Percentiles rank a stretch among this genome's conserved stretches.
These are phyloP conservation scores for Yarrowia hollandica DNA, from an alignment of 805 yeast species.

Conservation along the genomic window DNA sequence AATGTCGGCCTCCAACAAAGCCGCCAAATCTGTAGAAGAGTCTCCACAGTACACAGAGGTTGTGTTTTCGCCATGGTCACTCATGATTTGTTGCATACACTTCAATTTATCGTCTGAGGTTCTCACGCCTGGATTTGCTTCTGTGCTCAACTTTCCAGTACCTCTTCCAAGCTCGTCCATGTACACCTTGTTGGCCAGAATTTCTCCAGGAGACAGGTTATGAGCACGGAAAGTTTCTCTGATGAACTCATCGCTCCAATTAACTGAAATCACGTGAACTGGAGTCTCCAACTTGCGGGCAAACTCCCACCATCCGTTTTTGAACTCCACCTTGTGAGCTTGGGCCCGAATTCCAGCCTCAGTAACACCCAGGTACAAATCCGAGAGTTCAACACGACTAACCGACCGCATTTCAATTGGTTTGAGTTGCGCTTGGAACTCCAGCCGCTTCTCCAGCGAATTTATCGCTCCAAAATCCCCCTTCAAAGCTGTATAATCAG, in stretches of 20 bases:
- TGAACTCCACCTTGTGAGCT: constrained; percentile 44
- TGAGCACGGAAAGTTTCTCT: constrained; percentile 37
- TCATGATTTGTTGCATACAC: constrained; percentile 34
- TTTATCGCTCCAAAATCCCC: constrained; percentile 40
- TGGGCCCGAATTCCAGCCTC: constrained; percentile 41
- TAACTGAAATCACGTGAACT: constrained; percentile 54
- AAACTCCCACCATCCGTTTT: constrained; percentile 46
- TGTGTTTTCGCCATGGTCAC: background rate
- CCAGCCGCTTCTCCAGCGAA: constrained; percentile 46
- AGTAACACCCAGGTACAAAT: constrained; percentile 49
- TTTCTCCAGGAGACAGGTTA: constrained; percentile 28
- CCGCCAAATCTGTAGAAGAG: constrained; percentile 58
- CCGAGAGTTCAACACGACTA: constrained; percentile 43
- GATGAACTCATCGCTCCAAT: constrained; percentile 60
- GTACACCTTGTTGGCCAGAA: constrained; percentile 54
- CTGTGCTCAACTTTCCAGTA: constrained; percentile 38
- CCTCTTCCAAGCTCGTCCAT: constrained; percentile 38
- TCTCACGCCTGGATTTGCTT: constrained; percentile 42
- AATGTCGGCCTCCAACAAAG: constrained; percentile 49
- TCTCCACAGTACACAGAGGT: constrained; percentile 57
- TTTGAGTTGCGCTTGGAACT: constrained; percentile 49
- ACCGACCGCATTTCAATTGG: constrained; percentile 54
- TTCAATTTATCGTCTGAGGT: constrained; percentile 57
- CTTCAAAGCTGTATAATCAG: constrained; percentile 43
- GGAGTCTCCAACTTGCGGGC: constrained; percentile 42